Evolutionary conservation across 805 yeast species (phyloP), one percentile per base, ranked within the genome.

Genomic region (Suhomyces sp.): DNA sequence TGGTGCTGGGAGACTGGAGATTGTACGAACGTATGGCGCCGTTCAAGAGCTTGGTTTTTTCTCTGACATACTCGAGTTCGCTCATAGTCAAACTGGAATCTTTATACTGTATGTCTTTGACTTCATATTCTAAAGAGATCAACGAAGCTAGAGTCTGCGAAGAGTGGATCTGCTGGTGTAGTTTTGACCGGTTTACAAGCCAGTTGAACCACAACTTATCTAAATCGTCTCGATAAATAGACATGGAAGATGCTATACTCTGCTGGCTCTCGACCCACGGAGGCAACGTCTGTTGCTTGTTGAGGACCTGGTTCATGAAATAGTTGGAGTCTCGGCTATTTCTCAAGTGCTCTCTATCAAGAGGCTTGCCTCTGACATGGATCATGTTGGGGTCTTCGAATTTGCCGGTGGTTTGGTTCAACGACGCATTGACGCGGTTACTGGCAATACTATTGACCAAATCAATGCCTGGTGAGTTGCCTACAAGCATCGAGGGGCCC

Each of bases 201-300:
- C 60, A 57, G 12, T 52, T 52, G 47, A 54, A 53, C 60, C 60
- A 57, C 15, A 52, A 68, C 2, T 60, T 49, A 40, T 72, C 77
- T 27, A 85, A 50, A 33, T 73, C 73, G 0, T 57, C 54, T 48
- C 91, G 67, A 49, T 88, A 82, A 0, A 60, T 60, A 2, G 59
- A 62, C 7, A 87, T 74, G 35, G 79, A 80, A 2, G 60, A 53
- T 43, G 79, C 77, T 3, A 86, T 81, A 1, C 81, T 76, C 17
- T 80, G 74, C 65, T 88, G 94, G 50, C 81, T 84, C 59, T 89
- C 96, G 35, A 91, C 85, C 97, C 97, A 91, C 0, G 96, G 96
- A 0, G 97, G 96, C 9, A 84, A 72, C 0, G 89, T 84, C 46
- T 89, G 91, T 65, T 91, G 97, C 43, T 81, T 79, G 55, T 78